Conservation (phyloP, 1,284 basidiomycete species). For the Rhodofomes roseus region DNA sequence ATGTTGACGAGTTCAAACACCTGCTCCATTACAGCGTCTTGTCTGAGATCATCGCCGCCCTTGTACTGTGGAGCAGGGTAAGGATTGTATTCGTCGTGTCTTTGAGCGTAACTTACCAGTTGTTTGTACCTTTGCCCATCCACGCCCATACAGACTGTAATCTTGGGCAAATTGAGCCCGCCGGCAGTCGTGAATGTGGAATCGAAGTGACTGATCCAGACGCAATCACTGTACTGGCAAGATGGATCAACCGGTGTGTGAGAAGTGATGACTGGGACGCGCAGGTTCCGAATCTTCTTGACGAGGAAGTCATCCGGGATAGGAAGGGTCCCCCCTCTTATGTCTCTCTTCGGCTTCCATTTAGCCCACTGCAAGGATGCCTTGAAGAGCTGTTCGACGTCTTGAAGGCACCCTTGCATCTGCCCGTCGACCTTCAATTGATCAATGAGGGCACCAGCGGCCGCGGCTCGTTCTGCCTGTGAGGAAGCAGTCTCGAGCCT, state of each 20-base stretch:
- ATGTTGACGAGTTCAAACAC: constrained; percentile 90
- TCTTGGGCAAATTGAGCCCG: constrained; percentile 84
- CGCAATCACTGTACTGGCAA: constrained; percentile 61
- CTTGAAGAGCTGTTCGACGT: constrained; percentile 66
- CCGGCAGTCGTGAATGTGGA: constrained; percentile 65
- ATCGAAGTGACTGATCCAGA: constrained; percentile 67
- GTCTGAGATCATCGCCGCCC: constrained; percentile 87
- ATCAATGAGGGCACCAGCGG: constrained; percentile 70
- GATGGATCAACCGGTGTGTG: constrained; percentile 72
- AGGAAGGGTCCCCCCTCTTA: constrained; percentile 21
- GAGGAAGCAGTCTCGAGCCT: constrained; percentile 36
- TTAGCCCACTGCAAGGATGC: constrained; percentile 85
- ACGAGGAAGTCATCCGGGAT: constrained; percentile 45
- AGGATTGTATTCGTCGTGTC: background rate
- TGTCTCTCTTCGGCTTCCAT: constrained; percentile 38
- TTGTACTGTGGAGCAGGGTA: constrained; percentile 68
- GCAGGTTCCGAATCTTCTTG: constrained; percentile 47
- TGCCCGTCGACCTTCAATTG: constrained; percentile 44
- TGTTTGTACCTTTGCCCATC: constrained; percentile 76
- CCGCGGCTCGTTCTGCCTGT: constrained; percentile 56
- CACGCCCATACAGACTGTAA: constrained; percentile 67
- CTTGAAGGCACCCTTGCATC: constrained; percentile 41
- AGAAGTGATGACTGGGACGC: constrained; percentile 80
- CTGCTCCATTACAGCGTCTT: constrained; percentile 99
- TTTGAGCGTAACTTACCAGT: constrained; percentile 51